phyloP scores from a whole-genome alignment of 2,329 filamentous ascomycete genomes.

The Sphaerulina vaccinii region DNA sequence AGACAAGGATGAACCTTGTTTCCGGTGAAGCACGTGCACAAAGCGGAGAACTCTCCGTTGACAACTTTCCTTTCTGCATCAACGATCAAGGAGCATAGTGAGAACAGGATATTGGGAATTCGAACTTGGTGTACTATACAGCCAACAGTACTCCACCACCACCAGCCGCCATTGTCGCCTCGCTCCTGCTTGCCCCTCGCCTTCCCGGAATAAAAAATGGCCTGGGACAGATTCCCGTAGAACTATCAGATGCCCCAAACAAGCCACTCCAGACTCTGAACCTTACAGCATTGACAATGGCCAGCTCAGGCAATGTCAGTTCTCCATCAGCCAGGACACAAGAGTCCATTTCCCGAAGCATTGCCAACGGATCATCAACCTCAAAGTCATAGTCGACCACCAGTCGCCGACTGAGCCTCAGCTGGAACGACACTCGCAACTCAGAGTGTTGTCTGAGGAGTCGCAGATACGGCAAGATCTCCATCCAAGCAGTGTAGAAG shows the following conservation, averaged over 20 bases:
- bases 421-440: conserved; percentile 16
- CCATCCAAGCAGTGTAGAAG: conserved; percentile 19
- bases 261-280: conserved; percentile 14
- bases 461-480: conserved; percentile 10
- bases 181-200: neutral
- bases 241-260: conserved; percentile 6
- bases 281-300: conserved; percentile 16
- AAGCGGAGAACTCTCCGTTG: neutral
- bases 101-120: neutral
- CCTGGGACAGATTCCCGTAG: neutral
- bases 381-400: conserved; percentile 21
- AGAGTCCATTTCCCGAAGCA: conserved; percentile 18
- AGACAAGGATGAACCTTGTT: neutral
- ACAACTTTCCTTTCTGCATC: neutral
- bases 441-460: conserved; percentile 3
- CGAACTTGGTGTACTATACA: neutral
- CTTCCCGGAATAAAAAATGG: neutral
- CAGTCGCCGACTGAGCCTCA: conserved; percentile 18
- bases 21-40: neutral
- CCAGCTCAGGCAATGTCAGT: conserved; percentile 18
- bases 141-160: neutral
- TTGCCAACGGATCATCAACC: neutral
- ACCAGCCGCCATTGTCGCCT: neutral
- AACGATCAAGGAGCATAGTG: too few species aligned
- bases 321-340: conserved; percentile 14